Conservation (phyloP, 2,329 filamentous ascomycete genomes). For the Fusarium scirpi region DNA sequence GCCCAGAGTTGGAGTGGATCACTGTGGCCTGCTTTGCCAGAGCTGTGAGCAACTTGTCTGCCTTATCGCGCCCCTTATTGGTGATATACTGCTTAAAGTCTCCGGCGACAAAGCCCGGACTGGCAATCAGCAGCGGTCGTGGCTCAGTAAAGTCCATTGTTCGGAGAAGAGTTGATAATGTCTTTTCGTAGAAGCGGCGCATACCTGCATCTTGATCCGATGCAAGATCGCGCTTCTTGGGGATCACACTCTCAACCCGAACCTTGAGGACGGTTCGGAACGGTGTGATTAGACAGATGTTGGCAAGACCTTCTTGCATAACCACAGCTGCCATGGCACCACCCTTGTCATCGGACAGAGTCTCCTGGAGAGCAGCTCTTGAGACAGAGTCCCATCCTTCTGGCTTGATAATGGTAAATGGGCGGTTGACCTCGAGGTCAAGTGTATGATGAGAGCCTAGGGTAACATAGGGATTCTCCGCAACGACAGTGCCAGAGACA, state of each 20-base stretch:
- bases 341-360: slow-evolving; percentile 80
- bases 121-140: slow-evolving; percentile 84
- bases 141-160: slow-evolving; percentile 79
- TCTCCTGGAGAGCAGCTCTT: slow-evolving; percentile 80
- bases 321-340: slow-evolving; percentile 90
- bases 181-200: slow-evolving; percentile 79
- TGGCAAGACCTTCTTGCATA: slow-evolving; percentile 89
- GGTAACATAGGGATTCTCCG: slow-evolving; percentile 65
- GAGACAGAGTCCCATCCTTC: slow-evolving; percentile 92
- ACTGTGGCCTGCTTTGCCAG: slow-evolving; percentile 75
- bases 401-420: slow-evolving; percentile 89
- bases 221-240: slow-evolving; percentile 74
- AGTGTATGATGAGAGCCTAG: slow-evolving; percentile 70
- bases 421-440: slow-evolving; percentile 87
- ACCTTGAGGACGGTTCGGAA: slow-evolving; percentile 79
- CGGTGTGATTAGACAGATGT: slow-evolving; percentile 85
- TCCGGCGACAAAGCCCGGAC: slow-evolving; percentile 86
- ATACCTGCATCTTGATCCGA: slow-evolving; percentile 78
- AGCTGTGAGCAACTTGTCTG: slow-evolving; percentile 76
- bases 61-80: slow-evolving; percentile 67
- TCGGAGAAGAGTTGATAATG: slow-evolving; percentile 78
- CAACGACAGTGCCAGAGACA: slow-evolving; percentile 66
- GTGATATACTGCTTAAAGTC: slow-evolving; percentile 82
- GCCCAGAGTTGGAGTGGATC: slow-evolving; percentile 86
- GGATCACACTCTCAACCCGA: slow-evolving; percentile 71